Evolutionary conservation across 2,329 filamentous ascomycete genomes (phyloP), one percentile per base, ranked within the genome.

Genomic region (Aspergillus oerlinghausenensis): DNA sequence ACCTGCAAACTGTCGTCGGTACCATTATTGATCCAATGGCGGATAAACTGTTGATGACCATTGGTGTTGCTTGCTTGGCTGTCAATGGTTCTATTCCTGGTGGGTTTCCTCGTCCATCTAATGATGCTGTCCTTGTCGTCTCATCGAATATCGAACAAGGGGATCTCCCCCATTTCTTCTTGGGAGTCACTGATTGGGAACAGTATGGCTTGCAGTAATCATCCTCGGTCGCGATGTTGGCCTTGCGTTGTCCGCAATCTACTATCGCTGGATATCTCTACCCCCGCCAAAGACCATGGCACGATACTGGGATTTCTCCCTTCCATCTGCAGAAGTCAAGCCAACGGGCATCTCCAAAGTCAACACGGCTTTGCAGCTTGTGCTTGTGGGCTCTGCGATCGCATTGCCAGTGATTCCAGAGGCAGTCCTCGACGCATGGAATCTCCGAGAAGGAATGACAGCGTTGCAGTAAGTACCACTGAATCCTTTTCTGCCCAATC

Each of bases 11-110:
- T 0, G 93, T 99, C 1, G 91, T 97, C 9, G 94, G 94, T 54
- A 95, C 90, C 54, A 86, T 99, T 29, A 91, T 99, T 60, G 92
- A 96, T 68, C 94, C 94, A 5, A 94, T 97, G 89, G 94, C 94
- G 3, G 94, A 99, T 75, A 99, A 99, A 78, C 84, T 86, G 8
- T 82, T 99, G 62, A 97, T 99, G 94, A 97, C 93, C 0, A 86
- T 96, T 56, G 76, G 96, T 66, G 95, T 93, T 0, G 87, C 93
- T 11, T 92, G 89, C 62, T 77, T 97, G 48, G 92, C 92, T 3
- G 80, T 88, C 60, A 92, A 96, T 66, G 92, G 91, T 3, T 83
- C 86, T 14, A 80, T 99, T 51, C 92, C 93, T 57, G 78, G 89
- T 92, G 78, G 64, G 84, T 77, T 19, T 11, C 45, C 19, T 21